Evolutionary conservation across 768 basidiomycete genomes (phyloP), one percentile per base, ranked within the genome.

Genomic region (Cyathus striatus): DNA sequence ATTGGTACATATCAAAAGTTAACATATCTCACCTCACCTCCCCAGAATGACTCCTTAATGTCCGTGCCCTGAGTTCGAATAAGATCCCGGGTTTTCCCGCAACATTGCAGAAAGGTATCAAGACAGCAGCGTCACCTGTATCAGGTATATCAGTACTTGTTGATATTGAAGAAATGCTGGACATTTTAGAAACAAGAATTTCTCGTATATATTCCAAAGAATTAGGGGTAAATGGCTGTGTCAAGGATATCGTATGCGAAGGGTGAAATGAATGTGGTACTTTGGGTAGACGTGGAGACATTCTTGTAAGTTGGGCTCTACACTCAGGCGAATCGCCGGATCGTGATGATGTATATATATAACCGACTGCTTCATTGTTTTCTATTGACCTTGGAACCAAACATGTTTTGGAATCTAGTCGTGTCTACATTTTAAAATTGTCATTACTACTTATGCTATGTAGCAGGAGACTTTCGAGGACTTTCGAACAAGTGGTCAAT

Each of bases 101-200:
- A 16, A 90, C 81, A 53, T 90, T 90, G 62, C 87, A 90, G 40
- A 90, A 66, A 0, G 86, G 86, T 49, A 90, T 76, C 40, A 90
- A 64, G 20, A 90, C 82, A 3, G 84, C 83, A 7, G 88, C 88
- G 51, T 78, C 72, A 25, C 57, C 52, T 49, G 41, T 44, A 40
- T 51, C 48, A 14, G 52, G 49, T 22, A 46, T 44, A 41, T 56
- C 48, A 22, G 50, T 48, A 24, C 35, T 37, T 16, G 54, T 34
- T 44, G 41, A 14, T 27, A n/a, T 10, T 38, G 22, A 41, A 40
- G 6, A 26, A 33, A 33, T 36, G 26, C 45, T n/a, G n/a, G n/a
- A n/a, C n/a, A n/a, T n/a, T n/a, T n/a, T n/a, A n/a, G n/a, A n/a
- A 47, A 21, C 26, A 5, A 66, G 59, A 4, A 48, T 41, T 35